Conservation (phyloP, 768 basidiomycete species). For the Russula olivacea region DNA sequence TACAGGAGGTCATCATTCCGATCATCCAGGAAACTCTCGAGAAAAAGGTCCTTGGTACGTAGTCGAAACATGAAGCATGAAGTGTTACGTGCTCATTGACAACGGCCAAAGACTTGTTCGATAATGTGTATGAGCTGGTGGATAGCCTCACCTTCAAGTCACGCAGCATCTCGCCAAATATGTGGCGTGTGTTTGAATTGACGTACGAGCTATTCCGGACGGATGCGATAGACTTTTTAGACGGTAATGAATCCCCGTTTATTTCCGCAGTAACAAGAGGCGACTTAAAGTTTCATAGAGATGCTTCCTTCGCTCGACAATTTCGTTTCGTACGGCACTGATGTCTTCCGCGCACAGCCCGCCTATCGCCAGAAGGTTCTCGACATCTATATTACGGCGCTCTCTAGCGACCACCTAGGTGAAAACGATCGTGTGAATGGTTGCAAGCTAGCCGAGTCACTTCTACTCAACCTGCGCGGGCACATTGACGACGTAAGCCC, state of each 20-base stretch:
- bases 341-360: slow-evolving; percentile 61
- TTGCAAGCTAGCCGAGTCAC: slow-evolving; percentile 77
- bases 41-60: slow-evolving; percentile 66
- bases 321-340: slow-evolving; percentile 78
- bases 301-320: slow-evolving; percentile 88
- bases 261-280: not conserved
- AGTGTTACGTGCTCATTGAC: slow-evolving; percentile 4
- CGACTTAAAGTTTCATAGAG: slow-evolving; percentile 38
- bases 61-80: not conserved
- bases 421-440: slow-evolving; percentile 82
- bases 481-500: slow-evolving; percentile 66
- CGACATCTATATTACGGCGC: slow-evolving; percentile 75
- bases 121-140: slow-evolving; percentile 81
- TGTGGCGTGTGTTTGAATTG: slow-evolving; percentile 85
- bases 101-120: slow-evolving; percentile 59
- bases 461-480: slow-evolving; percentile 74
- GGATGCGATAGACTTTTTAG: slow-evolving; percentile 80
- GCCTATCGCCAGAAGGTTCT: slow-evolving; percentile 77
- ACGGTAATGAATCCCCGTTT: slow-evolving; percentile 39
- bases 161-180: slow-evolving; percentile 63
- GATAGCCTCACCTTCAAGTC: slow-evolving; percentile 82
- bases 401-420: slow-evolving; percentile 65
- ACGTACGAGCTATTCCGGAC: slow-evolving; percentile 79
- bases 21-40: slow-evolving; percentile 72
- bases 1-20: slow-evolving; percentile 78